Evolutionary conservation across 768 basidiomycete species (phyloP).

Genomic region (Mycena venus): DNA sequence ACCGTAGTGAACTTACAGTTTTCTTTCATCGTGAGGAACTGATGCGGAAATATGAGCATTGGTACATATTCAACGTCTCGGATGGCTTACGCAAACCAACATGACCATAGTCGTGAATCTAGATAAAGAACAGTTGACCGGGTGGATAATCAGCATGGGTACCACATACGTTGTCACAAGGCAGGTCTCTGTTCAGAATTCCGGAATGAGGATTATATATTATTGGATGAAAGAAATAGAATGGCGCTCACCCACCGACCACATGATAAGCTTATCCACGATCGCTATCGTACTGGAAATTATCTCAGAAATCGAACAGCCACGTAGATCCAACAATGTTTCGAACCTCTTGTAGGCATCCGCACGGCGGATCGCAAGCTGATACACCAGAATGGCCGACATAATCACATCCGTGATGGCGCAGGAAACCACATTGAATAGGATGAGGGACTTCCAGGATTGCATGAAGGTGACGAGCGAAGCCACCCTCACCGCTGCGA

Average conservation of each 20-base stretch:
- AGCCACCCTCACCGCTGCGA: neutral
- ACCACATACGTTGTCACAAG: slow-evolving; percentile 6
- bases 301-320: too few relatives aligned
- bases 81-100: slow-evolving; percentile 1
- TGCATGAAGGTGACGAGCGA: neutral
- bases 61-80: neutral
- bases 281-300: neutral
- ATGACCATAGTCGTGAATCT: slow-evolving; percentile 9
- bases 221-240: neutral
- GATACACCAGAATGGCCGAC: slow-evolving; percentile 5
- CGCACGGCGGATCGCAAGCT: neutral
- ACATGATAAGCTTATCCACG: slow-evolving; percentile 20
- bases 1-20: neutral
- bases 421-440: slow-evolving; percentile 5
- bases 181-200: neutral
- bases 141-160: neutral
- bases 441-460: slow-evolving; percentile 7
- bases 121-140: neutral
- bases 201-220: too few relatives aligned
- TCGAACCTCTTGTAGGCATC: neutral
- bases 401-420: slow-evolving; percentile 12
- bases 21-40: slow-evolving; percentile 19
- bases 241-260: slow-evolving; percentile 3
- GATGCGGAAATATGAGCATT: neutral
- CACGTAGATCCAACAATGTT: too few relatives aligned